Evolutionary conservation across 225 moss, liverwort and hornwort species (phyloP), one percentile per base, ranked within the genome.

Genomic region (Polytrichum formosum): DNA sequence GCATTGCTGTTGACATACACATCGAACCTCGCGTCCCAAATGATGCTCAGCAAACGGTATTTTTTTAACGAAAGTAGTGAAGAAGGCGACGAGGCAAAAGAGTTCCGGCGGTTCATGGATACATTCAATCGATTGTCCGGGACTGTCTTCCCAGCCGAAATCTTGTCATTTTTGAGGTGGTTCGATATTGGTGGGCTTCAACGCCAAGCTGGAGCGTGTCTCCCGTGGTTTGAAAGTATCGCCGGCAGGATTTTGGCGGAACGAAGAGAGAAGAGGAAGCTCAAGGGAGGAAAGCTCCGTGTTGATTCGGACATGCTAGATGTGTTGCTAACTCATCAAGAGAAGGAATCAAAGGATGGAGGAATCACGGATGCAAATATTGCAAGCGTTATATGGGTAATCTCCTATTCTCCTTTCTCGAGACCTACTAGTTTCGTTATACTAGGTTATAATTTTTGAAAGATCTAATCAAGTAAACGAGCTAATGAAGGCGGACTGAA

Each of bases 301-400:
- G 76, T 74, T 1, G 78, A 85, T 56, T 58, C 74, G 28, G 85
- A 82, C 76, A 74, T 85, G 76, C 53, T 82, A 66, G 81, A 85
- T 55, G 79, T 85, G 23, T 74, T 85, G 18, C 85, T 85, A 59
- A 76, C 81, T 20, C 81, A 72, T 68, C 70, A 82, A 56, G 81
- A 85, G 62, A 79, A 74, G 66, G 58, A 58, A 22, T 10, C 37
- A 0, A 78, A 73, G 0, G 76, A 71, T 61, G 65, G 19, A 29
- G 30, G 30, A 65, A 61, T 85, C 61, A 76, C 74, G 18, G 85
- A 85, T 0, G 66, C 53, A n/a, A 82, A 72, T 59, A 23, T 85
- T 23, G 74, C 81, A 53, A 78, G 85, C 59, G 73, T 82, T 54
- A 70, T 85, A 26, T 85, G 85, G 81, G 78, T 78, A 73, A 26